phyloP scores from a whole-genome alignment of 495 filamentous ascomycete species.

The Neurospora sp. region DNA sequence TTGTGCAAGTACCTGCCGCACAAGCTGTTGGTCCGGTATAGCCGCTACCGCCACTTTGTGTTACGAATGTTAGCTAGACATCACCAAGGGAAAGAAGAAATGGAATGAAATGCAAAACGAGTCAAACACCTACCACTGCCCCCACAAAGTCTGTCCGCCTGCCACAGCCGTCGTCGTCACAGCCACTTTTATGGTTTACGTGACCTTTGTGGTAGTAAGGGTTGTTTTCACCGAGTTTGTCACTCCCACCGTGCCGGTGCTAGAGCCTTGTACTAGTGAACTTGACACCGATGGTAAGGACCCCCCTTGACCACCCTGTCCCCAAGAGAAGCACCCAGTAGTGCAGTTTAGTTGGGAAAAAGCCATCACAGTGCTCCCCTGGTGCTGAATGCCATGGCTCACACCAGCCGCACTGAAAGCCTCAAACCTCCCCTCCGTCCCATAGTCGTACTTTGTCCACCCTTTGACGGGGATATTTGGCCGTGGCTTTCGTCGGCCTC shows the following conservation, averaged over 20 bases:
- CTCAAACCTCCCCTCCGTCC: constrained; percentile 30
- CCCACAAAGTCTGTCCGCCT: constrained; percentile 2
- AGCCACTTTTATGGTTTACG: background rate
- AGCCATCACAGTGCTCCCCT: constrained; percentile 36
- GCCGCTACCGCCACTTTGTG: constrained; percentile 6
- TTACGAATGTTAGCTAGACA: background rate
- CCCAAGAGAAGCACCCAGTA: constrained; percentile 30
- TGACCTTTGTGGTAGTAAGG: background rate
- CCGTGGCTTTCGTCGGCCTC: constrained; percentile 18
- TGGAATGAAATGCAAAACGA: background rate
- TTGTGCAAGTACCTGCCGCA: constrained; percentile 3
- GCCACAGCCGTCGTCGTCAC: background rate
- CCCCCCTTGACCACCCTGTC: constrained; percentile 14
- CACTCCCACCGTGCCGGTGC: background rate
- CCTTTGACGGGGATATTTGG: constrained; percentile 27
- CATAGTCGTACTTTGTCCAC: constrained; percentile 41
- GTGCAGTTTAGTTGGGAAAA: constrained; percentile 38
- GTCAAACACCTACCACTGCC: constrained; percentile 6
- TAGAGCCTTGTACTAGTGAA: background rate
- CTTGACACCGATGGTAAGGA: background rate
- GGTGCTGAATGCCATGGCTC: constrained; percentile 39
- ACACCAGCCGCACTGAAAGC: constrained; percentile 41
- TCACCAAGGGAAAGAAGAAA: background rate
- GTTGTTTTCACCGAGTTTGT: background rate
- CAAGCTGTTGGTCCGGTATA: constrained; percentile 6